These are phyloP conservation scores for Lodderomyces jiufengensis DNA, from an alignment of 1,139 yeast species.

Conservation along the genomic window DNA sequence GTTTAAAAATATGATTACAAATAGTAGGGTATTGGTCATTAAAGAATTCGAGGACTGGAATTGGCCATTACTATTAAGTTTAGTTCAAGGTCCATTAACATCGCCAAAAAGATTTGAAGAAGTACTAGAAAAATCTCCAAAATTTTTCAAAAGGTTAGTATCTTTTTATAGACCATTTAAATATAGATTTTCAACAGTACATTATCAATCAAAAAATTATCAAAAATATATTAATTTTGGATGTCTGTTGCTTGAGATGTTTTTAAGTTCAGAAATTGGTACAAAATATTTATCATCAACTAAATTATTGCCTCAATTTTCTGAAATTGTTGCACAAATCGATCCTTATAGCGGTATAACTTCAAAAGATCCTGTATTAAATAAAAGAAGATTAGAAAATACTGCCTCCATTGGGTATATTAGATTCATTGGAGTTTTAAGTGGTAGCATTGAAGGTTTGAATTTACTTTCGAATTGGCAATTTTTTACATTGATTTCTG, in stretches of 20 bases:
- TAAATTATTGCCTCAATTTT: conserved; percentile 79
- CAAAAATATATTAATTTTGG: conserved; percentile 68
- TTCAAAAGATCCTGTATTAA: conserved; percentile 71
- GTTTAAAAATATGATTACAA: conserved; percentile 61
- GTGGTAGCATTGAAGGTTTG: conserved; percentile 59
- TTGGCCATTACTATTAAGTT: conserved; percentile 66
- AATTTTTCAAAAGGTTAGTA: conserved; percentile 76
- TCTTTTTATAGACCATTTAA: conserved; percentile 92
- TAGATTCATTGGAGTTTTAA: conserved; percentile 69
- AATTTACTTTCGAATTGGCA: conserved; percentile 76
- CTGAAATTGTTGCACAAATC: conserved; percentile 82
- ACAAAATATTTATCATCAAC: conserved; percentile 63
- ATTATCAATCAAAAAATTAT: conserved; percentile 42
- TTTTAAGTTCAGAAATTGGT: conserved; percentile 65
- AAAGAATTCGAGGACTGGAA: conserved; percentile 87
- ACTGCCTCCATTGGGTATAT: conserved; percentile 79
- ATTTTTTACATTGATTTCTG: conserved; percentile 74
- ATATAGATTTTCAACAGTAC: conserved; percentile 66
- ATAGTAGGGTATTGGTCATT: conserved; percentile 70
- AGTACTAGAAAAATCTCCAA: conserved; percentile 66
- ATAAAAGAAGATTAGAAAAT: conserved; percentile 53
- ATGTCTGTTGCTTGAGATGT: conserved; percentile 62
- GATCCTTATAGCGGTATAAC: conserved; percentile 76
- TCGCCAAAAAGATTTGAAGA: conserved; percentile 77
- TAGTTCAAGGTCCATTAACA: conserved; percentile 76